Evolutionary conservation across 2,329 filamentous ascomycete species (phyloP), one percentile per base, ranked within the genome.

Genomic region (Thelonectria discophora): DNA sequence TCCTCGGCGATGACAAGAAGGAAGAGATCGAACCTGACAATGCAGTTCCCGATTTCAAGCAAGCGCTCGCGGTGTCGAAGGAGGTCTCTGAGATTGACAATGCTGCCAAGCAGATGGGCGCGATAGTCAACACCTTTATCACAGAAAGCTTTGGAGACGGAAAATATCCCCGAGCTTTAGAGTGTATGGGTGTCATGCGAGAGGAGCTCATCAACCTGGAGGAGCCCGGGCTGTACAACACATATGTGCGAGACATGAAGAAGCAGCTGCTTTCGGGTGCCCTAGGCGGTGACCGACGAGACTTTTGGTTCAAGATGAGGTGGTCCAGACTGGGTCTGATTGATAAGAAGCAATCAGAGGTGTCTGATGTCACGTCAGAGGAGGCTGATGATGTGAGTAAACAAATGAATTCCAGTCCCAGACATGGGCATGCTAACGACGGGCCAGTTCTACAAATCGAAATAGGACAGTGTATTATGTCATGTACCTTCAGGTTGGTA

Each of bases 1-100:
- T 98, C 2, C 87, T 98, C n/a, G 84, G 85, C 47, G 86, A 83
- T 48, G 79, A 78, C 27, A 77, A 77, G 63, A 79, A 78, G 57
- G 70, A 66, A 5, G 67, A 67, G n/a, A 82, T 88, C 20, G 81
- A 81, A 2, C 75, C 85, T 0, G 84, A 90, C 10, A 98, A 98
- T 65, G 88, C 94, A 1, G 88, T 98, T 5, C 93, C 95, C 0
- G 92, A 94, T 62, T 97, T 97, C 85, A 96, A 94, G 74, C 92
- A 93, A 74, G 84, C 89, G 3, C 81, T 98, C 15, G 82, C 82
- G 1, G 78, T 80, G 1, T 83, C 90, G 0, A 83, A 86, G 7
- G 84, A 88, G 27, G 79, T 90, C 1, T 79, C 84, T 1, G 82
- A 85, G 3, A 85, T 96, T 55, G 82, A 87, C 62, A 85, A 89